Conservation (phyloP, 805 yeast species). For the Saturnispora bothae region DNA sequence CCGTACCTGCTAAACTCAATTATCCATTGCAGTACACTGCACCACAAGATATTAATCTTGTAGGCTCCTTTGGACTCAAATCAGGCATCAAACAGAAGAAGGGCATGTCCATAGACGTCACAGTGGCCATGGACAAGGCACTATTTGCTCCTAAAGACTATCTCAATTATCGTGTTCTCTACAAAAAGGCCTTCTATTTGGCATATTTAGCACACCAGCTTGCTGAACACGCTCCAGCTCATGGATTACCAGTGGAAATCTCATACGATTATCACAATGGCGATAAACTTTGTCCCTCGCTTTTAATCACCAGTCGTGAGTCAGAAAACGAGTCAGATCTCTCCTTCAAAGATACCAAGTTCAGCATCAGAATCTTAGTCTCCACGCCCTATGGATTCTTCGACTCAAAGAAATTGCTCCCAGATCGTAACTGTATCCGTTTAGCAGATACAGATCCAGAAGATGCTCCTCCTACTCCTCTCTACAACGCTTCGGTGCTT, state of each 20-base stretch:
- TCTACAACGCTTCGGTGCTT: conserved; percentile 74
- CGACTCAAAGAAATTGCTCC: conserved; percentile 64
- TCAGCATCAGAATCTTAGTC: conserved; percentile 59
- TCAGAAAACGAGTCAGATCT: conserved; percentile 42
- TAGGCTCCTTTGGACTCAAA: conserved; percentile 84
- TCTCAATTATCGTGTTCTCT: conserved; percentile 78
- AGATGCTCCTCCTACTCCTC: conserved; percentile 58
- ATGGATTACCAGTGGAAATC: conserved; percentile 49
- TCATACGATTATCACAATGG: conserved; percentile 62
- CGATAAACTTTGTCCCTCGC: conserved; percentile 66
- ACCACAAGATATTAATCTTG: conserved; percentile 68
- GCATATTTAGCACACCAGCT: conserved; percentile 68
- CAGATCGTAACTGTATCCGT: conserved; percentile 75
- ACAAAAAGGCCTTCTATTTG: conserved; percentile 80
- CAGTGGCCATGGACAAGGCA: conserved; percentile 68
- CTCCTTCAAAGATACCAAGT: conserved; percentile 52
- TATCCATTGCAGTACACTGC: conserved; percentile 58
- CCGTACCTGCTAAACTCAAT: conserved; percentile 61
- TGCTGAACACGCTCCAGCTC: conserved; percentile 39
- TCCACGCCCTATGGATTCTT: conserved; percentile 66
- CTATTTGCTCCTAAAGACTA: conserved; percentile 81
- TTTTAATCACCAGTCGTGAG: conserved; percentile 46
- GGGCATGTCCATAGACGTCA: conserved; percentile 65
- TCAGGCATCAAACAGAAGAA: conserved; percentile 57
- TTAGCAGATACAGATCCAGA: conserved; percentile 31